These are phyloP conservation scores for Umbellularia californica DNA, from an alignment of 164 flowering plant species.

Conservation along the genomic window DNA sequence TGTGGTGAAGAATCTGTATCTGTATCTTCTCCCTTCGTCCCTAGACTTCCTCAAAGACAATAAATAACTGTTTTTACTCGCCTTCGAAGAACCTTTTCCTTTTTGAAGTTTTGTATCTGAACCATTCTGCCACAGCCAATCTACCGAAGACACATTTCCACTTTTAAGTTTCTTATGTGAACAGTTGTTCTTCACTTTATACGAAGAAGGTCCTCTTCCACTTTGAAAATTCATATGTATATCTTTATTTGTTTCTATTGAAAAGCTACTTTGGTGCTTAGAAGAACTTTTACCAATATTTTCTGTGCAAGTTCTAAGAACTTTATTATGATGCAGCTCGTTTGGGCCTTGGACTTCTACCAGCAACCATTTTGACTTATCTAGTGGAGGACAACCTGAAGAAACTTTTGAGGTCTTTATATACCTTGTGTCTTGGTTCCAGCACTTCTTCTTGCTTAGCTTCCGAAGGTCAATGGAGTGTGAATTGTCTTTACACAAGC, in stretches of 20 bases:
- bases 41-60: slow-evolving; percentile 16
- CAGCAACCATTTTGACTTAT: neutral
- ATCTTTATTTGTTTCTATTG: neutral
- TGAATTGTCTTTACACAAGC: neutral
- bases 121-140: neutral
- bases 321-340: neutral
- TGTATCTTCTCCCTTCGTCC: slow-evolving; percentile 12
- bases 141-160: neutral
- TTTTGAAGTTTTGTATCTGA: slow-evolving; percentile 9
- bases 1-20: slow-evolving; percentile 21
- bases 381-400: neutral
- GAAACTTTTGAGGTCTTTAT: neutral
- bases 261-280: neutral
- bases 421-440: neutral
- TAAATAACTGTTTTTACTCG: neutral
- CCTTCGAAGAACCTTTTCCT: slow-evolving; percentile 4
- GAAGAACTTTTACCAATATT: neutral
- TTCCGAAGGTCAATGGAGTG: neutral
- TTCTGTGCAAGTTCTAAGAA: neutral
- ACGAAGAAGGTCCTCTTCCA: neutral
- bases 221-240: neutral
- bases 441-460: neutral
- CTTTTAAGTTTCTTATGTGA: neutral
- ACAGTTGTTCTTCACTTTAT: neutral
- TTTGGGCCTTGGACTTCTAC: neutral